phyloP scores from a whole-genome alignment of 2,329 filamentous ascomycete species.

The Xylaria multiplex region DNA sequence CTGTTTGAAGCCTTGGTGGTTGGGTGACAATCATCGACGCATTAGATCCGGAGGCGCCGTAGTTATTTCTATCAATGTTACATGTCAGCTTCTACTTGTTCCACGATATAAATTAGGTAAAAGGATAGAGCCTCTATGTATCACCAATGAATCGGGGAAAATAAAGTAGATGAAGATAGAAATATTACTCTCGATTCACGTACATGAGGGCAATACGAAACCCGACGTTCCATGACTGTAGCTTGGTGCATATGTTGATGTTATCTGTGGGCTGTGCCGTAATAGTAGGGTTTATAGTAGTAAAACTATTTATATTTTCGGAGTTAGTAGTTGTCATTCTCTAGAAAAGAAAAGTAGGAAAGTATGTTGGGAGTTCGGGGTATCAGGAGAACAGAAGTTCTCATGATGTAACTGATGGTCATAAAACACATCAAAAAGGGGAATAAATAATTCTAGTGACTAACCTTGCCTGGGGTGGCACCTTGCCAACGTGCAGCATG shows the following conservation, averaged over 20 bases:
- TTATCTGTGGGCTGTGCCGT: neutral
- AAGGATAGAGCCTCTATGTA: slow-evolving; percentile 38
- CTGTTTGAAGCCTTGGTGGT: slow-evolving; percentile 38
- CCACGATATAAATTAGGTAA: too few species aligned
- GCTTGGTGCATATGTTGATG: neutral
- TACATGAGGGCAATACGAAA: neutral
- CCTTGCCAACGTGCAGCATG: slow-evolving; percentile 40
- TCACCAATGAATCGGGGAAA: neutral
- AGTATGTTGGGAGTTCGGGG: too few species aligned
- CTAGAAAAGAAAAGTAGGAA: too few species aligned
- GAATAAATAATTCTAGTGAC: too few species aligned
- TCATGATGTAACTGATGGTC: too few species aligned
- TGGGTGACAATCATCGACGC: slow-evolving; percentile 28
- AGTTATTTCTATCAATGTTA: slow-evolving; percentile 48
- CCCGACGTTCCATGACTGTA: neutral
- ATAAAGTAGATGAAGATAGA: too few species aligned
- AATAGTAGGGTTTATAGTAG: slow-evolving; percentile 43
- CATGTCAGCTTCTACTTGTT: neutral
- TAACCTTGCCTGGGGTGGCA: slow-evolving; percentile 48
- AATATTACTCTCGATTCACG: too few species aligned
- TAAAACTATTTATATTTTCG: slow-evolving; percentile 39
- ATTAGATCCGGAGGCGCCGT: slow-evolving; percentile 47
- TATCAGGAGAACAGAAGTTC: too few species aligned
- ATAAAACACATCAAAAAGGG: too few species aligned
- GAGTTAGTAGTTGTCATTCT: too few species aligned